Base-by-base conservation (phyloP, 2,329 filamentous ascomycete genomes). In the Diatrype stigma region DNA sequence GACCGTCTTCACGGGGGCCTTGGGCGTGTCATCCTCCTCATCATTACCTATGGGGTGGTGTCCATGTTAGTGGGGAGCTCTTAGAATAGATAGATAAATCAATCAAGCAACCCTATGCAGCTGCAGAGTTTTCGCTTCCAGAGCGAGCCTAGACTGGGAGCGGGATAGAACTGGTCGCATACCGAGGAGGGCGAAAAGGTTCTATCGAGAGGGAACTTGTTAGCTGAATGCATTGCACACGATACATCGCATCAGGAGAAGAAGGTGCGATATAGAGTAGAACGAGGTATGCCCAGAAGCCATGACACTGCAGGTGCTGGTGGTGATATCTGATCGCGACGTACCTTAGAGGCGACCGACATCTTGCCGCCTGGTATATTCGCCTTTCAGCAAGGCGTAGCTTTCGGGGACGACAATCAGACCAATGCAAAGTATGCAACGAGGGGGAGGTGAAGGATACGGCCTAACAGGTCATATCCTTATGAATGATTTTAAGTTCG, bases 181-280 rank as follows among this genome's bases (percentile, higher is more conserved):
- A 97, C 94, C 93, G 83, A 99, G 90, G 80, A 96, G 87, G 84
- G 94, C 93, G 84, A 89, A 97, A 70, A 89, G 86, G 84, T 99
- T 99, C 94, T 97, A 63, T 23, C 38, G 42, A 55, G 45, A 46
- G 49, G 22, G 54, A 35, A 37, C n/a, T 17, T 23, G 54, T 68
- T 61, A 69, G 66, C 60, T 34, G 46, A 14, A 35, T 38, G 45
- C 34, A 26, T 35, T 10, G 26, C 10, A 30, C 26, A 30, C 26
- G 10, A 30, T 30, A 30, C 26, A 30, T 23, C 19, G 38, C 16
- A n/a, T 37, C 28, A n/a, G 26, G 45, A 35, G 10, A 42, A 46
- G 32, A 35, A n/a, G n/a, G n/a, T n/a, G n/a, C n/a, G n/a, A n/a
- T n/a, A n/a, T n/a, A n/a, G n/a, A n/a, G n/a, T n/a, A n/a, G n/a